These are phyloP conservation scores for Catunica adiposa DNA, from an alignment of 2,329 filamentous ascomycete species.

Conservation along the genomic window DNA sequence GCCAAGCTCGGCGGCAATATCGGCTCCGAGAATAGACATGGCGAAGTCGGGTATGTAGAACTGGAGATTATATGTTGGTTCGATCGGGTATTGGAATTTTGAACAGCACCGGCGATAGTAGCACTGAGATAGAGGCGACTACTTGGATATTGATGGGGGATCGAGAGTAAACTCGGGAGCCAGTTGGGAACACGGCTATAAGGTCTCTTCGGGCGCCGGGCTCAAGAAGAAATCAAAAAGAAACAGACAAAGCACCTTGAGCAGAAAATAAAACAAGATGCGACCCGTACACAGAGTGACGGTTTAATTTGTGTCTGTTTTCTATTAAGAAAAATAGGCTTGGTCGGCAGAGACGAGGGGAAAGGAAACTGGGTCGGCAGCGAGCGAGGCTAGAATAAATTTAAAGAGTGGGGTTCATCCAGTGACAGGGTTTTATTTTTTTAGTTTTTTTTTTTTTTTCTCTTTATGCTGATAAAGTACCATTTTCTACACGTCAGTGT, in stretches of 20 bases:
- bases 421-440: slow-evolving; percentile 11
- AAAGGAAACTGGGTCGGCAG: slow-evolving; percentile 2
- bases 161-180: neutral
- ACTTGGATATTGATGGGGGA: neutral
- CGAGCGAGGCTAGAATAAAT: slow-evolving; percentile 11
- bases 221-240: slow-evolving; percentile 2
- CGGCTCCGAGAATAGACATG: slow-evolving; percentile 76
- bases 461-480: slow-evolving; percentile 3
- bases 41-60: neutral
- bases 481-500: slow-evolving; percentile 1
- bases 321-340: slow-evolving; percentile 8
- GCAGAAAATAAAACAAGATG: slow-evolving; percentile 5
- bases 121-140: too few relatives aligned
- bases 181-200: neutral
- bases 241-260: slow-evolving; percentile 3
- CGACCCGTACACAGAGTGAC: slow-evolving; percentile 11
- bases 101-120: neutral
- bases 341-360: neutral
- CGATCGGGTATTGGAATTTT: neutral
- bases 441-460: slow-evolving; percentile 11
- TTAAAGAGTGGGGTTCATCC: slow-evolving; percentile 14
- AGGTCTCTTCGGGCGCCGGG: neutral
- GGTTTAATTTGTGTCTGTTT: slow-evolving; percentile 9
- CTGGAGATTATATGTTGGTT: neutral
- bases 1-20: slow-evolving; percentile 68